A percentile compares a stretch with the other conserved stretches of the same genome.
These are phyloP conservation scores for Coemansia asiatica DNA, from an alignment of 192 early-diverging fungal species.

Conservation along the genomic window DNA sequence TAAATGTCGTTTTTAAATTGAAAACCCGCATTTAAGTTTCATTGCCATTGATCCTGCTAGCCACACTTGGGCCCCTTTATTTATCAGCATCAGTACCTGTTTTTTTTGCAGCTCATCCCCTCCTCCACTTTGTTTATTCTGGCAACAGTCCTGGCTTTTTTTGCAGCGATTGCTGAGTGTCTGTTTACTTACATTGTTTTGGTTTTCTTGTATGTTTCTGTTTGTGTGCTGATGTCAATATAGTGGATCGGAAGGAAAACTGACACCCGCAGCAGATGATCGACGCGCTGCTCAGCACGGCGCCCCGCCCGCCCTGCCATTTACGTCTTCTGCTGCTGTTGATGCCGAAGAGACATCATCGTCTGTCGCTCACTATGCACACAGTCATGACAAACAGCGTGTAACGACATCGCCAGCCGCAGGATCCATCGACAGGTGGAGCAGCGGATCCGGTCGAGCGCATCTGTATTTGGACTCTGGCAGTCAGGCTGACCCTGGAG, in stretches of 20 bases:
- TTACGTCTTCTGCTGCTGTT: slow-evolving; percentile 2
- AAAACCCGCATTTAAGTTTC: not conserved
- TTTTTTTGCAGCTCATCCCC: not conserved
- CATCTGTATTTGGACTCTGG: not conserved
- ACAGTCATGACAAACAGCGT: not conserved
- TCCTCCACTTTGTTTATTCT: not conserved
- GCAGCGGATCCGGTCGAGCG: not conserved
- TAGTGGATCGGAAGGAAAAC: slow-evolving; percentile 38
- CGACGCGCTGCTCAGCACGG: slow-evolving; percentile 6
- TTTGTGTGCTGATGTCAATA: not conserved
- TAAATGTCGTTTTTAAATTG: not conserved
- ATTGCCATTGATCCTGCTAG: not conserved
- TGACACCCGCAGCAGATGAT: slow-evolving; percentile 33
- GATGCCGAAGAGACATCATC: not conserved
- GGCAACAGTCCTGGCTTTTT: not conserved
- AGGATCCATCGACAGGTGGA: not conserved
- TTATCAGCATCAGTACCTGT: not conserved
- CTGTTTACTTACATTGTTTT: slow-evolving; percentile 5
- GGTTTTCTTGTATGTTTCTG: not conserved
- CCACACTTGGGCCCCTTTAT: not conserved
- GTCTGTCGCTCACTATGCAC: not conserved
- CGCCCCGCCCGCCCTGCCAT: slow-evolving; percentile 2
- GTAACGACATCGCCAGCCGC: not conserved
- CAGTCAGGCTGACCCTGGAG: not conserved
- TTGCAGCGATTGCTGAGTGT: not conserved